Evolutionary conservation across 2,329 filamentous ascomycete species (phyloP).

Genomic region (Alternaria arbusti): DNA sequence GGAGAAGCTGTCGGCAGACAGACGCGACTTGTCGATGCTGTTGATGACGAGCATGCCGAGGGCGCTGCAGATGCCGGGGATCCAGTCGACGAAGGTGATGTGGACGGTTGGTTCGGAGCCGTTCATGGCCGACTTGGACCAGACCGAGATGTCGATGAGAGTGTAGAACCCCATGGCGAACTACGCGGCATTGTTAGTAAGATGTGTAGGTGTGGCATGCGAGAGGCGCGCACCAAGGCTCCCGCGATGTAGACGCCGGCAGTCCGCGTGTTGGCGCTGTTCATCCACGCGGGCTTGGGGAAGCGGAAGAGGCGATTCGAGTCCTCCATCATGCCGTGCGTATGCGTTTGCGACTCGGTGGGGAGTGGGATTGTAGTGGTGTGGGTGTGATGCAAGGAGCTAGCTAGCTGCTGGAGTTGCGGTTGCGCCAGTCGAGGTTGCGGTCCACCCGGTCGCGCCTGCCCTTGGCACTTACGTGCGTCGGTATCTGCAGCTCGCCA

Average conservation of each 20-base stretch:
- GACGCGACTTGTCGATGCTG: constrained; percentile 70
- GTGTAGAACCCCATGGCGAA: constrained; percentile 74
- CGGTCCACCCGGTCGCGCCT: constrained; percentile 23
- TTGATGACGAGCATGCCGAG: constrained; percentile 77
- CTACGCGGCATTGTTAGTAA: constrained; percentile 49
- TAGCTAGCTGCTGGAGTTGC: constrained; percentile 15
- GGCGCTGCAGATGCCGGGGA: constrained; percentile 72
- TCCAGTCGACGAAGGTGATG: constrained; percentile 75
- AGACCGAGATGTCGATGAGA: constrained; percentile 70
- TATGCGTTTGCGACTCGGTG: constrained; percentile 6
- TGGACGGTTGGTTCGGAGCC: constrained; percentile 62
- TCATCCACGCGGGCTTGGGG: constrained; percentile 70
- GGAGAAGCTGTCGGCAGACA: constrained; percentile 68
- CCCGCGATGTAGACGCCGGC: constrained; percentile 71
- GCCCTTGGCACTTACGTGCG: constrained; percentile 22
- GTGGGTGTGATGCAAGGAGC: constrained; percentile 21
- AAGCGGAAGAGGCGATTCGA: constrained; percentile 69
- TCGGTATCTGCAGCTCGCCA: constrained; percentile 5
- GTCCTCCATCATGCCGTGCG: constrained; percentile 48
- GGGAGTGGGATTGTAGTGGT: not conserved
- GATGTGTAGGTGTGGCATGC: not conserved
- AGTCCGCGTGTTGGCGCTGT: constrained; percentile 67
- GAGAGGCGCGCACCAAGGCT: constrained; percentile 61
- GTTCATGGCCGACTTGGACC: constrained; percentile 67
- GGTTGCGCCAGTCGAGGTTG: constrained; percentile 35